Evolutionary conservation across 805 yeast genomes (phyloP).

Genomic region (Nakazawaea molendinolei): DNA sequence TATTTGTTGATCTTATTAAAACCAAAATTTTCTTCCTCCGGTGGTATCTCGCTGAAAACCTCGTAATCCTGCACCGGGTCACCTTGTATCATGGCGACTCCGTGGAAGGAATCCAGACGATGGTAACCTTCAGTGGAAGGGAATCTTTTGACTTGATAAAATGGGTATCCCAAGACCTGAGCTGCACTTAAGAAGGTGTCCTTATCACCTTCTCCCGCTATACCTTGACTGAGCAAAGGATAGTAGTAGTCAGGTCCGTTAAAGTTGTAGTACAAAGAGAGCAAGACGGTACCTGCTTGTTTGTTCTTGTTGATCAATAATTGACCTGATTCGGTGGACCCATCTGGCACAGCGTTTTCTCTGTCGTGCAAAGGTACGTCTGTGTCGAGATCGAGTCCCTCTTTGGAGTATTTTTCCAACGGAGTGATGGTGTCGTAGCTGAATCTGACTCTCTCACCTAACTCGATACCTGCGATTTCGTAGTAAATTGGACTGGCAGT

Average conservation of each 20-base stretch:
- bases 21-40: constrained; percentile 16
- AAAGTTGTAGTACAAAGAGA: constrained; percentile 46
- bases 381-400: constrained; percentile 1
- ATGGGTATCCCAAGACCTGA: constrained; percentile 32
- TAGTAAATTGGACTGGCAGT: constrained; percentile 47
- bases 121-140: constrained; percentile 43
- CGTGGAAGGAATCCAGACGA: constrained; percentile 27
- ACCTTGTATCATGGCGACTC: constrained; percentile 53
- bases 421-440: constrained; percentile 22
- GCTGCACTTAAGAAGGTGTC: constrained; percentile 54
- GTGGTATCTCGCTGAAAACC: constrained; percentile 14
- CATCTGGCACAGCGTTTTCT: constrained; percentile 45
- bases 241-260: constrained; percentile 44
- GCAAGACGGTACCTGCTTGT: constrained; percentile 39
- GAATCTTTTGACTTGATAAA: constrained; percentile 43
- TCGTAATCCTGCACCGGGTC: constrained; percentile 40
- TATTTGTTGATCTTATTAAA: constrained; percentile 19
- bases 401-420: constrained; percentile 9
- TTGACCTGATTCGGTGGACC: constrained; percentile 54
- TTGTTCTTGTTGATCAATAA: constrained; percentile 40
- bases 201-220: constrained; percentile 51
- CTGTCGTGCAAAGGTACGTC: constrained; percentile 42
- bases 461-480: constrained; percentile 31
- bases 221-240: constrained; percentile 41
- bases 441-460: constrained; percentile 28